Percentiles rank a stretch among this genome's conserved stretches.
Evolutionary conservation across 257 asterid genomes (phyloP).

Genomic region (Solanum etuberosum): DNA sequence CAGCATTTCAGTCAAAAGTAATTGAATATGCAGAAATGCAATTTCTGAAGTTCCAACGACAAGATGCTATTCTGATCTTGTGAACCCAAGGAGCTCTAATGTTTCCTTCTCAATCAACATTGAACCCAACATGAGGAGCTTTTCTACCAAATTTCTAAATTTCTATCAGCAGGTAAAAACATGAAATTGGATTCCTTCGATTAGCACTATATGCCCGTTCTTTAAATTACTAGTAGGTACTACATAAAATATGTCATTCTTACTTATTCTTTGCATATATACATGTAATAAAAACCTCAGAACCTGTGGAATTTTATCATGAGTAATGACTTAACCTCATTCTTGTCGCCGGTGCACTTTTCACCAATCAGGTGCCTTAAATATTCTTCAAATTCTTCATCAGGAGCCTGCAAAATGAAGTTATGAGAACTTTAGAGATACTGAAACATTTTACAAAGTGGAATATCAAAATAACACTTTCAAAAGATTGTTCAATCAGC

Average conservation of each 20-base stretch:
- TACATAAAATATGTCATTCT: neutral
- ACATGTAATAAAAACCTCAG: neutral
- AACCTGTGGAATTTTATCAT: neutral
- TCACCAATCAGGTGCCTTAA: conserved; percentile 68
- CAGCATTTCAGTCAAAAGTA: neutral
- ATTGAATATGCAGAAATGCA: neutral
- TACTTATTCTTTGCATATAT: neutral
- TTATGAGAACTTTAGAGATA: neutral
- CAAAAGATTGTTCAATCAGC: neutral
- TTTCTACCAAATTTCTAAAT: neutral
- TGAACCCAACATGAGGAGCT: neutral
- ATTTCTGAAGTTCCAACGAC: neutral
- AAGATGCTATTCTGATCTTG: neutral
- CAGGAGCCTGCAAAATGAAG: conserved; percentile 60
- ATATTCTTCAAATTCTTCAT: conserved; percentile 92
- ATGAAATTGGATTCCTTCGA: neutral
- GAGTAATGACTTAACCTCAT: conserved; percentile 41
- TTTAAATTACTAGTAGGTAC: neutral
- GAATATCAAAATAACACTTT: neutral
- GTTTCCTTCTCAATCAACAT: neutral
- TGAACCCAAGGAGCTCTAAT: neutral
- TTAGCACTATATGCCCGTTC: neutral
- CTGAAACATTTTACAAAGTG: neutral
- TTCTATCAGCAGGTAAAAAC: neutral
- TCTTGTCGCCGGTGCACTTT: conserved; percentile 72